Conservation (phyloP, 2,329 filamentous ascomycete genomes). For the Aspergillus felis region DNA sequence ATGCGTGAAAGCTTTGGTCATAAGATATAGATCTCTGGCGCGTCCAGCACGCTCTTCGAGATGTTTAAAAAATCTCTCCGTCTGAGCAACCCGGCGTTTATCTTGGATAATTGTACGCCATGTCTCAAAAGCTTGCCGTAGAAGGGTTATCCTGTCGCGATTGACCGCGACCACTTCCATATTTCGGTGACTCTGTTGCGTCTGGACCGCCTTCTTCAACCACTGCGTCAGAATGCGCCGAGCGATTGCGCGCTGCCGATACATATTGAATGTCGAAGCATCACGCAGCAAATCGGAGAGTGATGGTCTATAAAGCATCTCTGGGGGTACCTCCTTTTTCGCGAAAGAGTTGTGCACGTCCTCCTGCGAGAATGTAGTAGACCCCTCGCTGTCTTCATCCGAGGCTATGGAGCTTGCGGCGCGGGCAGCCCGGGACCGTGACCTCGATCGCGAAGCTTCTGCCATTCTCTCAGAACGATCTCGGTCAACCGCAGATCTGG, state of each 20-base stretch:
- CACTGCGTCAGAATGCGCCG: conserved; percentile 44
- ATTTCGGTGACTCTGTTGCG: conserved; percentile 32
- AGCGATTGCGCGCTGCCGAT: conserved; percentile 36
- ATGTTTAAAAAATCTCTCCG: conserved; percentile 51
- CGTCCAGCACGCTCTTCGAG: conserved; percentile 58
- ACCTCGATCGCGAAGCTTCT: conserved; percentile 16
- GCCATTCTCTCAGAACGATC: conserved; percentile 28
- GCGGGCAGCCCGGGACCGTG: conserved; percentile 9
- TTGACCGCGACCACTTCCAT: conserved; percentile 45
- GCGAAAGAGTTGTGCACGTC: conserved; percentile 23
- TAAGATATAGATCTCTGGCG: conserved; percentile 62
- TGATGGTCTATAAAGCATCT: conserved; percentile 47
- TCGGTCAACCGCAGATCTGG: conserved; percentile 26
- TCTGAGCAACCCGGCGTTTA: conserved; percentile 44
- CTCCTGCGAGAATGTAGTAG: conserved; percentile 17
- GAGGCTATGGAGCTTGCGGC: conserved; percentile 21
- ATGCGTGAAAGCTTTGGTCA: conserved; percentile 62
- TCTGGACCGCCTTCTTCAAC: conserved; percentile 43
- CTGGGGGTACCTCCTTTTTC: conserved; percentile 27
- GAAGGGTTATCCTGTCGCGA: conserved; percentile 49
- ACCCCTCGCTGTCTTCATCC: conserved; percentile 18
- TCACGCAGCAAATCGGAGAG: conserved; percentile 50
- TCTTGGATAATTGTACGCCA: conserved; percentile 43
- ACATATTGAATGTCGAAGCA: conserved; percentile 47
- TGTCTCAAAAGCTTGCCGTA: conserved; percentile 51